Percentiles rank a stretch among this genome's conserved stretches.
These are phyloP conservation scores for Ceriops tagal DNA, from an alignment of 345 rosid genomes.

Conservation along the genomic window DNA sequence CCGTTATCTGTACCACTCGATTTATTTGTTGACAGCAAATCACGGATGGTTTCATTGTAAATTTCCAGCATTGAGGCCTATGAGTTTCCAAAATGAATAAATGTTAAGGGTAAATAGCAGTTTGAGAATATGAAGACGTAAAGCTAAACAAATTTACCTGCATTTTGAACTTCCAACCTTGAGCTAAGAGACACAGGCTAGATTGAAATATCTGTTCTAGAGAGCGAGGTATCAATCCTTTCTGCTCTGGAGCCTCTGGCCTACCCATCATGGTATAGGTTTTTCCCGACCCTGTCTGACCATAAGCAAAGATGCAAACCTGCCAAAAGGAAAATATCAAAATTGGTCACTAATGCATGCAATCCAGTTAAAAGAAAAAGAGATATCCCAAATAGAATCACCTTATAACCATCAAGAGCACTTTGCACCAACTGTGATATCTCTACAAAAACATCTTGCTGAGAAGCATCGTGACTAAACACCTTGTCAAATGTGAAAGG, in stretches of 20 bases:
- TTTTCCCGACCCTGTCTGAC: conserved; percentile 97
- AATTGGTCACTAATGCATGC: no score
- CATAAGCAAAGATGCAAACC: conserved; percentile 98
- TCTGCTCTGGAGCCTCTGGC: conserved; percentile 58
- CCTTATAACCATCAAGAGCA: conserved; percentile 98
- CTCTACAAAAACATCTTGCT: conserved; percentile 82
- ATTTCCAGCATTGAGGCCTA: conserved; percentile 97
- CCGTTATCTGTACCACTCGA: conserved; percentile 40
- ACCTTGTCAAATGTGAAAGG: conserved; percentile 95
- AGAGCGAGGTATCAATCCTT: conserved; percentile 91
- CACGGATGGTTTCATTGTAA: conserved; percentile 86
- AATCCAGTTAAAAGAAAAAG: no score
- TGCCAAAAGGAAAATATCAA: conserved; percentile 12
- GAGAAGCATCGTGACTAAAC: conserved; percentile 76
- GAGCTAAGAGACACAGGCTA: conserved; percentile 62
- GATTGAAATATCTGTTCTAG: conserved; percentile 80
- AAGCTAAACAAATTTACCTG: conserved; percentile 47
- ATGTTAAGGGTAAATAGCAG: neutral
- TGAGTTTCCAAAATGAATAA: conserved; percentile 4
- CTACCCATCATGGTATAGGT: conserved; percentile 99
- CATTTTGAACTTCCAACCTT: conserved; percentile 94
- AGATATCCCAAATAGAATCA: conserved; percentile 6
- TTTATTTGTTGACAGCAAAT: conserved; percentile 54
- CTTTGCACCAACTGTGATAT: conserved; percentile 94
- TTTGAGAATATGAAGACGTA: neutral